phyloP scores from a whole-genome alignment of 768 basidiomycete species.

The Scleroderma citrinum region DNA sequence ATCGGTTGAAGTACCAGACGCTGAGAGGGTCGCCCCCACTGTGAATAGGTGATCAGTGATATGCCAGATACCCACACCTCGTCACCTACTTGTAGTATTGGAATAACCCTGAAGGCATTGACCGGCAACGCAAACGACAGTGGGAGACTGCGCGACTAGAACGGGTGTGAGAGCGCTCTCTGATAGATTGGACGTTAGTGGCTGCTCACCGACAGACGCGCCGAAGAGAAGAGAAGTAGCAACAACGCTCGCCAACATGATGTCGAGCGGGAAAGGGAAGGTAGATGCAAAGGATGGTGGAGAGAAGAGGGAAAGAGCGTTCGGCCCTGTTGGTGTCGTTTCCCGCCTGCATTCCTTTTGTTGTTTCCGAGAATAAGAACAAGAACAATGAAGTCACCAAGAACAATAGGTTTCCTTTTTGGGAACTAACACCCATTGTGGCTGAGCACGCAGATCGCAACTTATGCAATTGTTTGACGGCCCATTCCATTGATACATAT shows the following conservation, averaged over 20 bases:
- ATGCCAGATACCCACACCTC: constrained; percentile 2
- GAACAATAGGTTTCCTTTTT: constrained; percentile 22
- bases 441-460: background rate
- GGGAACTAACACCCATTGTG: background rate
- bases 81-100: constrained; percentile 58
- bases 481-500: too few relatives aligned
- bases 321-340: constrained; percentile 11
- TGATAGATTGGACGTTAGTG: background rate
- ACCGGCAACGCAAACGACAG: constrained; percentile 79
- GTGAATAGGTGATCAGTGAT: constrained; percentile 9
- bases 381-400: constrained; percentile 16
- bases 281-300: constrained; percentile 15
- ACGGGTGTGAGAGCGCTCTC: background rate
- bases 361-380: constrained; percentile 22
- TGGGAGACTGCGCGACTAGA: constrained; percentile 50
- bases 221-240: constrained; percentile 30
- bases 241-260: constrained; percentile 39
- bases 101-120: constrained; percentile 81
- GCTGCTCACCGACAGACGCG: constrained; percentile 34
- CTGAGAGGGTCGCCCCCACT: constrained; percentile 70
- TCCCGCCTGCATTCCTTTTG: constrained; percentile 23
- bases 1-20: constrained; percentile 44
- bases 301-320: constrained; percentile 16
- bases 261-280: constrained; percentile 23
- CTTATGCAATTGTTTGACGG: too few relatives aligned